Base-by-base conservation (phyloP, 768 basidiomycete species). In the Kwoniella pini region DNA sequence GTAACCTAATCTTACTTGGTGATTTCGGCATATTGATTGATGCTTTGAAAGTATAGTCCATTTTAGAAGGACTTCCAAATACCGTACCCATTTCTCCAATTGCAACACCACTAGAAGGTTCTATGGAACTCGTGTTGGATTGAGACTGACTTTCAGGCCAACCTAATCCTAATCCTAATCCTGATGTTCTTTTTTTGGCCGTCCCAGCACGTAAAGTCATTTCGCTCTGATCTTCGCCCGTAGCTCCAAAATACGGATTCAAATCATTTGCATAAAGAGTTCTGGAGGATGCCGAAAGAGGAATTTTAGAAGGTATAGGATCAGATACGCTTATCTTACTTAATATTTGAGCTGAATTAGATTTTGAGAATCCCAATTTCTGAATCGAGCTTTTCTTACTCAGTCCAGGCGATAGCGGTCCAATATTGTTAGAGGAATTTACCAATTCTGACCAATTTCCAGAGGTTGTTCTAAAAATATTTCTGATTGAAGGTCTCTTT, bases 391-490 rank as follows among this genome's bases (percentile, higher is more conserved):
- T 17, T 27, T 62, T 55, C 40, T 53, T 55, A 13, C 21, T 50
- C 33, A 62, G 43, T 17, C 46, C 42, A 17, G 40, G 42, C 15
- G n/a, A 52, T n/a, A n/a, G n/a, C n/a, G n/a, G n/a, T 19, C 58
- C 26, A 13, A 17, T 39, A 21, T 22, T 53, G 13, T 28, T 6
- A 11, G 30, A 28, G 22, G 27, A 5, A 45, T 36, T 52, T 22
- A 72, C 67, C 3, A 73, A 55, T n/a, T 70, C 71, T 11, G 64
- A 65, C 71, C 71, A 73, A 53, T 68, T 70, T 1, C 71, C 71
- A 0, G 71, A 73, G 24, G 59, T 57, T 0, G 66, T 63, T 4
- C 71, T 48, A 43, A 73, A 73, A 12, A 73, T 73, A 44, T 65
- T 67, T n/a, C 64, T 40, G n/a, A 72, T 50, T 27, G 54, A 65